Percentiles rank a stretch among this genome's conserved stretches.
phyloP scores from a whole-genome alignment of 306 rosid species.

The Herpetospermum pedunculosum region DNA sequence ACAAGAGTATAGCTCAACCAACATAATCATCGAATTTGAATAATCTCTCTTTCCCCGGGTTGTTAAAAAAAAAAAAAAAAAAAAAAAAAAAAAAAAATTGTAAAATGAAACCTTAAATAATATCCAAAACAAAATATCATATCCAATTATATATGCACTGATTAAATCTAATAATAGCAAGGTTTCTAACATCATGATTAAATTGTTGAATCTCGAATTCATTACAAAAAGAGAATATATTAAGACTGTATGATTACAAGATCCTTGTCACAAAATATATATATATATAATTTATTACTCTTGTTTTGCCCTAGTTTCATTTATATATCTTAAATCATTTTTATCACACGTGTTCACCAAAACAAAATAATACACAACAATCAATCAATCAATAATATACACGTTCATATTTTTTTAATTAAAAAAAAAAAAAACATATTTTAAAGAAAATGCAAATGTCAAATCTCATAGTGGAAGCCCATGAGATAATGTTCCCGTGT shows the following conservation, averaged over 20 bases:
- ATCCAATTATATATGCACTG: too few relatives aligned
- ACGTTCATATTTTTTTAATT: not conserved
- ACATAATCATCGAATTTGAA: too few relatives aligned
- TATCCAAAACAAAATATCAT: too few relatives aligned
- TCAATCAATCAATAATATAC: not conserved
- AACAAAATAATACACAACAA: not conserved
- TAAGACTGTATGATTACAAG: not conserved
- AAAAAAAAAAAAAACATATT: not conserved
- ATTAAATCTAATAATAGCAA: too few relatives aligned
- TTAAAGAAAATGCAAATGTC: not conserved
- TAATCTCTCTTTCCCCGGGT: too few relatives aligned
- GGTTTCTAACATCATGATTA: too few relatives aligned
- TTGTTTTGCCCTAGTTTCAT: not conserved
- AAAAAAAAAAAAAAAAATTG: too few relatives aligned
- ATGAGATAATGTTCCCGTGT: not conserved
- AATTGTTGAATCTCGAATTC: too few relatives aligned
- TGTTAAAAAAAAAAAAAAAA: too few relatives aligned
- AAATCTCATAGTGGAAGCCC: slow-evolving; percentile 2
- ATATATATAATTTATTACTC: not conserved
- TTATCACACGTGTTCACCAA: not conserved
- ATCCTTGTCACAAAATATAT: not conserved
- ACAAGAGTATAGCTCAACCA: too few relatives aligned
- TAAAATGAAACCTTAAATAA: too few relatives aligned
- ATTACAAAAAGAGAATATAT: too few relatives aligned
- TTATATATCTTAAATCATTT: not conserved